These are phyloP conservation scores for Aspergillus taichungensis DNA, from an alignment of 495 filamentous ascomycete species.

Conservation along the genomic window DNA sequence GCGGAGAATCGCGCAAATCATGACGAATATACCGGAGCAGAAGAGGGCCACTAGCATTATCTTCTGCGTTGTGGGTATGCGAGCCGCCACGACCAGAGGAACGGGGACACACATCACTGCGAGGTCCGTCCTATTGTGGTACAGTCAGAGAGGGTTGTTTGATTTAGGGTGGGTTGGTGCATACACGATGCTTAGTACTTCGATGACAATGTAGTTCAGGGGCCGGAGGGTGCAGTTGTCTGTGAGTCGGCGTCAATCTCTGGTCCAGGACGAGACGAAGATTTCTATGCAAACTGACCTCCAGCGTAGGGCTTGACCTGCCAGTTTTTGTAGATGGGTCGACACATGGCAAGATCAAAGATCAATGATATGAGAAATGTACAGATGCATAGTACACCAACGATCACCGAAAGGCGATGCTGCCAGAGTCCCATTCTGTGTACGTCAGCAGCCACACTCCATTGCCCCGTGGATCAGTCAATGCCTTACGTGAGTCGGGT, in stretches of 20 bases:
- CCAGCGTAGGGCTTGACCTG: constrained; percentile 41
- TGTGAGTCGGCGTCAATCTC: neutral
- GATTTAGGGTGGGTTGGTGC: neutral
- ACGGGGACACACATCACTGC: constrained; percentile 6
- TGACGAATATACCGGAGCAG: constrained; percentile 14
- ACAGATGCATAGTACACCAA: constrained; percentile 16
- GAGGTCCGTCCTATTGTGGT: constrained; percentile 2
- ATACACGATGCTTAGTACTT: constrained; percentile 10
- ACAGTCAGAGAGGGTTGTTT: no score
- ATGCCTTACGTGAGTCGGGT: constrained; percentile 35
- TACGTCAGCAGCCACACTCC: neutral
- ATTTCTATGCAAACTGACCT: neutral
- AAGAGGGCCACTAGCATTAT: constrained; percentile 1
- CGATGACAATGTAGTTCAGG: constrained; percentile 12
- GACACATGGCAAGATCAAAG: constrained; percentile 32
- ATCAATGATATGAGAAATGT: constrained; percentile 37
- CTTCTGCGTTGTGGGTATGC: constrained; percentile 2
- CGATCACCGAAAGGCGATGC: constrained; percentile 3
- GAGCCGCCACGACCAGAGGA: constrained; percentile 2
- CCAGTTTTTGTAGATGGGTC: constrained; percentile 34
- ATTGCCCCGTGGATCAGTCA: neutral
- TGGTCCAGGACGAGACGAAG: neutral
- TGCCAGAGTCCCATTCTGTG: constrained; percentile 9
- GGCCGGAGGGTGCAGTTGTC: constrained; percentile 11
- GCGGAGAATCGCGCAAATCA: constrained; percentile 12